A percentile compares a stretch with the other conserved stretches of the same genome.
phyloP scores from a whole-genome alignment of 1,139 yeast species.

The Taphrina pruni region DNA sequence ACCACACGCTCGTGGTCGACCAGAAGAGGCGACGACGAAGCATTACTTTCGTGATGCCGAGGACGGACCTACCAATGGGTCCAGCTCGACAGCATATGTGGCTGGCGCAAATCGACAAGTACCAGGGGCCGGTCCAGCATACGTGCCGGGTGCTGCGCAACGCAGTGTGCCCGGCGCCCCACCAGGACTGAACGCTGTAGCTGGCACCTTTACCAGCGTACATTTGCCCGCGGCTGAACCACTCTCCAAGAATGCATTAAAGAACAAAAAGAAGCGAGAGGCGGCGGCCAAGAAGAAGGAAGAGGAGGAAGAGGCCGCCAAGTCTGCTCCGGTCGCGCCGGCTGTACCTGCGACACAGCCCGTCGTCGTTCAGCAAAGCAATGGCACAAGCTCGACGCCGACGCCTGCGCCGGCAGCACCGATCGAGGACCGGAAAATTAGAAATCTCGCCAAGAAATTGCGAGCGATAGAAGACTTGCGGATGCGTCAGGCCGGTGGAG shows the following conservation, averaged over 20 bases:
- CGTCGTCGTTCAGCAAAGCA: not conserved
- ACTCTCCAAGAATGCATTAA: conserved; percentile 66
- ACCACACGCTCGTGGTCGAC: conserved; percentile 78
- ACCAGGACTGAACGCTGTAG: conserved; percentile 42
- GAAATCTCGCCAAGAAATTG: conserved; percentile 87
- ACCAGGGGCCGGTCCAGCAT: conserved; percentile 51
- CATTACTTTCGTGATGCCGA: conserved; percentile 35
- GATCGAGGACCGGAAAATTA: conserved; percentile 75
- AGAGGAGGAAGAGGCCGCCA: conserved; percentile 48
- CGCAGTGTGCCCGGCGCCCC: conserved; percentile 44
- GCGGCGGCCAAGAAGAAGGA: conserved; percentile 58
- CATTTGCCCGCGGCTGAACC: conserved; percentile 50
- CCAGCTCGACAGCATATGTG: conserved; percentile 45
- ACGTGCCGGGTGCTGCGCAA: conserved; percentile 55
- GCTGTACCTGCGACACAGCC: not conserved
- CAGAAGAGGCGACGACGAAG: conserved; percentile 27
- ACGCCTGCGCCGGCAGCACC: conserved; percentile 44
- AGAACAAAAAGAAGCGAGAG: conserved; percentile 81
- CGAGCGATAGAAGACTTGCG: conserved; percentile 92
- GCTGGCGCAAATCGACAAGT: conserved; percentile 15
- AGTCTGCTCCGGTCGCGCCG: conserved; percentile 38
- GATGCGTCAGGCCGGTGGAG: conserved; percentile 82
- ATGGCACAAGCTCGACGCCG: not conserved
- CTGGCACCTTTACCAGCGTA: conserved; percentile 51
- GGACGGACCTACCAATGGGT: conserved; percentile 35